Evolutionary conservation across 2,329 filamentous ascomycete genomes (phyloP).

Genomic region (Colletotrichum orbiculare): DNA sequence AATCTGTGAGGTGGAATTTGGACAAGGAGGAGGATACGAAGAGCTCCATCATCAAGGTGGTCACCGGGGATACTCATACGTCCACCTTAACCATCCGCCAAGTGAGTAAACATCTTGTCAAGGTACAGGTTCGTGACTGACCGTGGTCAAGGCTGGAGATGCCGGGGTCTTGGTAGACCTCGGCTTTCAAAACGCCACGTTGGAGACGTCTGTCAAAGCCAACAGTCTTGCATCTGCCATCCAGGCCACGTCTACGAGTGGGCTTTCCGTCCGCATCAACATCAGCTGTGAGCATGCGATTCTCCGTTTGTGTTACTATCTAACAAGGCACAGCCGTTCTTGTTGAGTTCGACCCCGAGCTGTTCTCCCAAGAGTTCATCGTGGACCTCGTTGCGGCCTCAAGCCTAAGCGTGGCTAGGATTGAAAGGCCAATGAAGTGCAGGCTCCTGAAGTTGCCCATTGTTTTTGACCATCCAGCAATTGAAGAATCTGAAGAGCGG

Average conservation of each 20-base stretch:
- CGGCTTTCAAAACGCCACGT: constrained; percentile 45
- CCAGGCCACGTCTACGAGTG: not conserved
- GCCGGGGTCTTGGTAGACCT: constrained; percentile 69
- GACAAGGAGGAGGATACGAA: not conserved
- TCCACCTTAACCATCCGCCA: too few relatives aligned
- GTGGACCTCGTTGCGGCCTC: not conserved
- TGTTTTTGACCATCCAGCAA: constrained; percentile 44
- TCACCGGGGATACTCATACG: too few relatives aligned
- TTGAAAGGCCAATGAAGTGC: constrained; percentile 35
- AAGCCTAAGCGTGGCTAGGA: constrained; percentile 11
- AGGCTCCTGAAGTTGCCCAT: constrained; percentile 41
- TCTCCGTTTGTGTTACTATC: too few relatives aligned
- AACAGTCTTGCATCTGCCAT: not conserved
- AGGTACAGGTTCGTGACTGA: not conserved
- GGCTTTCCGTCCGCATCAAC: not conserved
- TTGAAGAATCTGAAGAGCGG: constrained; percentile 60
- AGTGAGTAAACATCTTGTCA: too few relatives aligned
- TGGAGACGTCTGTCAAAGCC: not conserved
- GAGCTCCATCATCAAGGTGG: too few relatives aligned
- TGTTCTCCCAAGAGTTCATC: not conserved
- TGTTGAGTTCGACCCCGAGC: not conserved
- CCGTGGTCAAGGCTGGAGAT: constrained; percentile 49
- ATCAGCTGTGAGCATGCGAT: not conserved
- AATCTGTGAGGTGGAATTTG: not conserved
- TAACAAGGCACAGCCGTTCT: not conserved